Conservation (phyloP, 2,329 filamentous ascomycete species). For the Alternaria triticimaculans region DNA sequence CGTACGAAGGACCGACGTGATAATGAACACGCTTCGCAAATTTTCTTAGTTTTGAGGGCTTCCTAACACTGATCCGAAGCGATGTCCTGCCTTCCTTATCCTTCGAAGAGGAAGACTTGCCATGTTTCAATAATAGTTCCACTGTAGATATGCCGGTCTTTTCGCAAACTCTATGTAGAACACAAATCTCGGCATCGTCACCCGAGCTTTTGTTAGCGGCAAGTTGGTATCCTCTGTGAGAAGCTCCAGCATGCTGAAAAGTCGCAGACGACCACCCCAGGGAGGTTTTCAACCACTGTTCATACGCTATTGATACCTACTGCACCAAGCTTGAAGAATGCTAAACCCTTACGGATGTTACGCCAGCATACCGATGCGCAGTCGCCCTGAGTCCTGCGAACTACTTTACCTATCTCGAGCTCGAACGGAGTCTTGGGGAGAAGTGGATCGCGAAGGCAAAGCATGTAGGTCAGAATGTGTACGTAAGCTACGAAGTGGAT, state of each 20-base stretch:
- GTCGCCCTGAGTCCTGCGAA: neutral
- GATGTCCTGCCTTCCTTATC: neutral
- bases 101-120: neutral
- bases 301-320: neutral
- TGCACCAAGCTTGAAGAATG: constrained; percentile 7
- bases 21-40: neutral
- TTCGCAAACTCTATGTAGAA: neutral
- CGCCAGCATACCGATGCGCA: neutral
- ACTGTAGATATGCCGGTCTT: neutral
- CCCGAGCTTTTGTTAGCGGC: neutral
- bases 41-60: neutral
- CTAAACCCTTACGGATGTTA: neutral
- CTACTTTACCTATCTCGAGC: neutral
- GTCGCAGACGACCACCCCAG: neutral
- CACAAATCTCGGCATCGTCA: accelerated
- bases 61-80: neutral
- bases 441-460: neutral
- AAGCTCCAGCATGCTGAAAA: neutral
- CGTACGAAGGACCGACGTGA: neutral
- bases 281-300: neutral
- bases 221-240: neutral
- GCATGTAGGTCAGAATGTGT: neutral
- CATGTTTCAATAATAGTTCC: neutral
- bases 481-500: neutral
- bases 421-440: neutral